These are phyloP conservation scores for Chalara sp. DNA, from an alignment of 2,329 filamentous ascomycete species.

Conservation along the genomic window DNA sequence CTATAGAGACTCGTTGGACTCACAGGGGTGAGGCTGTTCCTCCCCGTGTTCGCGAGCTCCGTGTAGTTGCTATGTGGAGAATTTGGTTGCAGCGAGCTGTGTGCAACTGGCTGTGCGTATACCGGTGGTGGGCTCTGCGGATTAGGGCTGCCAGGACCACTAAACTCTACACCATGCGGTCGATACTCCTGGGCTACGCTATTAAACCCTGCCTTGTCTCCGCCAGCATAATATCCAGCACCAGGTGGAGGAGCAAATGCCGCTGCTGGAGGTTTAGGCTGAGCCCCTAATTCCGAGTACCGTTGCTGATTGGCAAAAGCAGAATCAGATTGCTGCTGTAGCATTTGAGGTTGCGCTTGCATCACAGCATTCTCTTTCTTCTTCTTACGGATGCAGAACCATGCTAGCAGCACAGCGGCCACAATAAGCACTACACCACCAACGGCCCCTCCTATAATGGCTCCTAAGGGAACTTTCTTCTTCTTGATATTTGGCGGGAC, in stretches of 20 bases:
- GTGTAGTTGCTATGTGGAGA: conserved; percentile 5
- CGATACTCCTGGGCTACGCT: too few relatives aligned
- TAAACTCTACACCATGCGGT: not conserved
- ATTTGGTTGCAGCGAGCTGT: not conserved
- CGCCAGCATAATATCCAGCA: not conserved
- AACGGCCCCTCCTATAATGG: conserved; percentile 16
- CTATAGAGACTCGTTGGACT: conserved; percentile 1
- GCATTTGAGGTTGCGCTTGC: not conserved
- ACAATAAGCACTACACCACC: conserved; percentile 12
- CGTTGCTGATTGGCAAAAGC: conserved; percentile 4
- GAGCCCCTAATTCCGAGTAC: conserved; percentile 10
- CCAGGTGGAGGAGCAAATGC: not conserved
- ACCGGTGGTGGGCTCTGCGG: conserved; percentile 7
- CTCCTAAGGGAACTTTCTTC: conserved; percentile 7
- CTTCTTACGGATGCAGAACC: conserved; percentile 12
- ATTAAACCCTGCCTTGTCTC: not conserved
- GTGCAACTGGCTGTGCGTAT: conserved; percentile 5
- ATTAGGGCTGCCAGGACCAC: not conserved
- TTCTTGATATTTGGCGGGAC: not conserved
- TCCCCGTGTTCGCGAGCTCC: conserved; percentile 3
- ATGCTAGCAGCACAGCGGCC: conserved; percentile 9
- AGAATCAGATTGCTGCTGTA: conserved; percentile 11
- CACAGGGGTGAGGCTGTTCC: not conserved
- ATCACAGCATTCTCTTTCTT: not conserved
- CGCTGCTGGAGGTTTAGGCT: conserved; percentile 5